These are phyloP conservation scores for Paragyromitra xinjiangensis DNA, from an alignment of 495 filamentous ascomycete species.

Conservation along the genomic window DNA sequence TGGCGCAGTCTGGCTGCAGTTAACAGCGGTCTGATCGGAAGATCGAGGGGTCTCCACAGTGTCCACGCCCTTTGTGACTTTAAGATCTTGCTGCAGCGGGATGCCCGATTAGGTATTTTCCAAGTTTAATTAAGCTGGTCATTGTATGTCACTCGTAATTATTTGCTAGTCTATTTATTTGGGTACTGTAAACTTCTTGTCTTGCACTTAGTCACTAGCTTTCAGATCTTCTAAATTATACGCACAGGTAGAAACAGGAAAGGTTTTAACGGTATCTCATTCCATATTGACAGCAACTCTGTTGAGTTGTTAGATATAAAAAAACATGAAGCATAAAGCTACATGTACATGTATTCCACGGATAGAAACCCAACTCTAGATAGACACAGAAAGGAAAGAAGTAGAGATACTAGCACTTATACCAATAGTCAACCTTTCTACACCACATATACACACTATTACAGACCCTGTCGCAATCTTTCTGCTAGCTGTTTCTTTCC, in stretches of 20 bases:
- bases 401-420: background rate
- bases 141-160: conserved; percentile 40
- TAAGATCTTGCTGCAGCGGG: background rate
- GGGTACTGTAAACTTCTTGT: background rate
- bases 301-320: conserved; percentile 17
- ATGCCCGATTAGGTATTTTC: background rate
- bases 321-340: background rate
- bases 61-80: background rate
- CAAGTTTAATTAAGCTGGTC: background rate
- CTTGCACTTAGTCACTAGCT: no score
- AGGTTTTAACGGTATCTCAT: background rate
- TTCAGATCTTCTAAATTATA: no score
- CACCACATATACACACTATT: conserved; percentile 15
- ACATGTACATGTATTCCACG: background rate
- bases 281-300: background rate
- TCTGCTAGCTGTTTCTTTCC: conserved; percentile 89
- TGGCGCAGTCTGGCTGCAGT: no score
- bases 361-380: background rate
- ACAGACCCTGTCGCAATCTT: conserved; percentile 81
- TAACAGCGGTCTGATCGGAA: no score
- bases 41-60: background rate
- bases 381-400: background rate
- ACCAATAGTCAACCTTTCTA: background rate
- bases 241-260: no score
- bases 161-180: background rate